phyloP scores from a whole-genome alignment of 768 basidiomycete species.

The Tylopilus rubrobrunneus region DNA sequence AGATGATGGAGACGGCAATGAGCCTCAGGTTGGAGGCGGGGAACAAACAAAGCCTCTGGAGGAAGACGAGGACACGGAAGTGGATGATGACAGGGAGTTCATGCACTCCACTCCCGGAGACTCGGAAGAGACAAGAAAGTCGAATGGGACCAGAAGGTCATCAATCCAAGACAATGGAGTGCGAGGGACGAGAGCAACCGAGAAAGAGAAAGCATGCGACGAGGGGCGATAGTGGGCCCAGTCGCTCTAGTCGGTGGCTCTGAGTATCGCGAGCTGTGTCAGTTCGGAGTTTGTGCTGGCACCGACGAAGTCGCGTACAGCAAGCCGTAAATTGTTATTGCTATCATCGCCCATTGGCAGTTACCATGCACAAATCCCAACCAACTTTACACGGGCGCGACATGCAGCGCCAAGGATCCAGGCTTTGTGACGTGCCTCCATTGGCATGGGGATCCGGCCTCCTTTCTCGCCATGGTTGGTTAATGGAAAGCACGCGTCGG shows the following conservation, averaged over 20 bases:
- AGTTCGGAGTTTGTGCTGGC: background rate
- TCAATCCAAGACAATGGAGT: conserved; percentile 76
- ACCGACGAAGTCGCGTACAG: background rate
- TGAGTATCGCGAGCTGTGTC: too few relatives aligned
- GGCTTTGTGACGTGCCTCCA: conserved; percentile 1
- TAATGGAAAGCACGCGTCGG: background rate
- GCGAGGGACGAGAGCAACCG: too few relatives aligned
- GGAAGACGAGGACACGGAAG: conserved; percentile 38
- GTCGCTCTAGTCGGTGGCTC: too few relatives aligned
- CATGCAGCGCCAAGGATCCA: background rate
- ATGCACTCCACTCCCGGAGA: conserved; percentile 75
- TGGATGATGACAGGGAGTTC: conserved; percentile 60
- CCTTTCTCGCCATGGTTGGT: background rate
- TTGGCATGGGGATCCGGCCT: background rate
- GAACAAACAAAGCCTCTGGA: conserved; percentile 25
- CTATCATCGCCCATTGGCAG: background rate
- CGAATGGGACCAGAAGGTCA: conserved; percentile 83
- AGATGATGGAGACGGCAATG: conserved; percentile 11
- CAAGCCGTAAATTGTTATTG: background rate
- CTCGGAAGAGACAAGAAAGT: too few relatives aligned
- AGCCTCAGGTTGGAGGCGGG: conserved; percentile 1
- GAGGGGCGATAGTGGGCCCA: too few relatives aligned
- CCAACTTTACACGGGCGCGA: background rate
- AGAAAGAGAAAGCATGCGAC: too few relatives aligned
- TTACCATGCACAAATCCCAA: background rate